Evolutionary conservation across 106 monocot genomes (phyloP).

Genomic region (Allium cepa): DNA sequence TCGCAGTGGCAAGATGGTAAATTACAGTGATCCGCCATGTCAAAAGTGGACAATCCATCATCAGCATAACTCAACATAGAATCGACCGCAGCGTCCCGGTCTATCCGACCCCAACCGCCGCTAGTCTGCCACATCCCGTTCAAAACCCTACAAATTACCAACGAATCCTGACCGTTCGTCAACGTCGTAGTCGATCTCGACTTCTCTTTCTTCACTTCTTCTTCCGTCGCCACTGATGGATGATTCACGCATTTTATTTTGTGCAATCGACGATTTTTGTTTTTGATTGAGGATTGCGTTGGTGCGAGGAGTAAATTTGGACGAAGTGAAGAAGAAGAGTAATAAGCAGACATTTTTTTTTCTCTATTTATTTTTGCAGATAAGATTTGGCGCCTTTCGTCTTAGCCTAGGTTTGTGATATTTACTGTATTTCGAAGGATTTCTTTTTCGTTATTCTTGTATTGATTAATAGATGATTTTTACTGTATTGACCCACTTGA

Average conservation of each 20-base stretch:
- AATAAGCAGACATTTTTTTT: conserved; percentile 6
- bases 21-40: conserved; percentile 99
- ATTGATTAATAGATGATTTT: not conserved
- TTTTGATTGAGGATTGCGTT: not conserved
- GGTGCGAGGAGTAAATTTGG: not conserved
- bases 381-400: conserved; percentile 8
- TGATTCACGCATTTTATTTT: conserved; percentile 24
- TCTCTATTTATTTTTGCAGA: not conserved
- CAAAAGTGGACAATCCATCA: conserved; percentile 87
- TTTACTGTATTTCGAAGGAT: not conserved
- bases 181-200: conserved; percentile 29
- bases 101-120: conserved; percentile 94
- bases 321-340: not conserved
- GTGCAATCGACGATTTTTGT: not conserved
- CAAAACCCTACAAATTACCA: conserved; percentile 79
- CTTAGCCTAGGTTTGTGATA: no score
- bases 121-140: conserved; percentile 99
- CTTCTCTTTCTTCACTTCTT: conserved; percentile 11
- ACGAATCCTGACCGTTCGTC: conserved; percentile 41
- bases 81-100: conserved; percentile 82
- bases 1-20: no score
- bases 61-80: conserved; percentile 88
- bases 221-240: conserved; percentile 12
- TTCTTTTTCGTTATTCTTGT: not conserved
- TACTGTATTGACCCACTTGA: no score